Base-by-base conservation (phyloP, 176 grass and related monocot genomes). In the Aegilops sharonensis region DNA sequence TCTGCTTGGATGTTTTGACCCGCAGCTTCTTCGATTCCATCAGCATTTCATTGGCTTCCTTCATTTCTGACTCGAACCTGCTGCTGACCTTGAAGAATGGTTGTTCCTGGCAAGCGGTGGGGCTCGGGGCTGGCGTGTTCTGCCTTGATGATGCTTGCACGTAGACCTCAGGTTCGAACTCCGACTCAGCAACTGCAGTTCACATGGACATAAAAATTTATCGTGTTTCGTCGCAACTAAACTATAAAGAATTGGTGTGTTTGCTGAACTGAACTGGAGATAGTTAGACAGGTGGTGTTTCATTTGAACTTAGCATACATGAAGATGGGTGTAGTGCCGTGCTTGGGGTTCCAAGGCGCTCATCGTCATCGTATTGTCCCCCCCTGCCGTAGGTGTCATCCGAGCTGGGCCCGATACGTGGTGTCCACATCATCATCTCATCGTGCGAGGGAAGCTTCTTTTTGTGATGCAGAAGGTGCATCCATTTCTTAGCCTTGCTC, bases 401-500 rank as follows among this genome's bases (percentile, higher is more conserved):
- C 4, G 77, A 50, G 11, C 47, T 61, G 23, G 89, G 85, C 50
- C 89, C 89, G 15, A 83, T 64, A 78, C 81, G 61, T 4, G 89
- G 89, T 31, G 89, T 91, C 89, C 89, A 91, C 89, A 91, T 88
- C 85, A 91, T 88, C 77, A 74, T 29, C 20, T 91, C 89, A 57
- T 86, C 92, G 2, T 84, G 77, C 4, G 70, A 67, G 11, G 89
- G 14, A 4, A 0, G 87, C 85, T 92, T 92, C 81, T 84, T 94
- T 52, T 89, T 92, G 78, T 87, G 85, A 81, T 90, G 92, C 86
- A 94, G 84, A 74, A 94, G 78, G 40, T 89, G 79, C 64, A 91
- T 92, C 92, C 89, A 92, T 87, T 92, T 94, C 87, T 89, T 94
- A 21, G 92, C 89, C 84, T 94, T 94, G 72, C 85, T 91, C 60